phyloP scores from a whole-genome alignment of 2,329 filamentous ascomycete species.

The Cladorrhinum sp. region DNA sequence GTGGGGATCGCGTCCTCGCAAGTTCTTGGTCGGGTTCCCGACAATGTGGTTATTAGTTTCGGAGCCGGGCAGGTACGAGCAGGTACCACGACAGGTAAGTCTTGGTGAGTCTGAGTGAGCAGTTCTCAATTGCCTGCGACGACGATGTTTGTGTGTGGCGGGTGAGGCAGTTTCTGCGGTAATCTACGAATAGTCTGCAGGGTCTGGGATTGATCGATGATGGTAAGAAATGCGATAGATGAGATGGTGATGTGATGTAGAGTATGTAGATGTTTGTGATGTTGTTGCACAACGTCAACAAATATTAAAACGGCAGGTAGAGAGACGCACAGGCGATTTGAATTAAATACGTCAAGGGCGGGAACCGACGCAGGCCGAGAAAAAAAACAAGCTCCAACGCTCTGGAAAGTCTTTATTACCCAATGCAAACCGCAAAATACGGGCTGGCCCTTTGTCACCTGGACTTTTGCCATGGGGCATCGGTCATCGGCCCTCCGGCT shows the following conservation, averaged over 20 bases:
- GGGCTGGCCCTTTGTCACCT: slow-evolving; percentile 15
- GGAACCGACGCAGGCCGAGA: slow-evolving; percentile 17
- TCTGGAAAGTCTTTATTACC: slow-evolving; percentile 14
- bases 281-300: slow-evolving; percentile 15
- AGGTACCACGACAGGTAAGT: not conserved
- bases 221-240: not conserved
- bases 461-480: slow-evolving; percentile 3
- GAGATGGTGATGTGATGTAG: not conserved
- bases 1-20: not conserved
- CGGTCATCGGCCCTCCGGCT: slow-evolving; percentile 8
- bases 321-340: slow-evolving; percentile 2
- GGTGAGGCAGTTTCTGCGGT: not conserved
- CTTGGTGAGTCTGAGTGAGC: not conserved
- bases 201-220: not conserved
- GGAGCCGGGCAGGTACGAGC: not conserved
- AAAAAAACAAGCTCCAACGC: slow-evolving; percentile 10
- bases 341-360: slow-evolving; percentile 14
- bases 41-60: slow-evolving; percentile 7
- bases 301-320: slow-evolving; percentile 14
- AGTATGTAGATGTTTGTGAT: slow-evolving; percentile 7
- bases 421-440: not conserved
- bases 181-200: not conserved
- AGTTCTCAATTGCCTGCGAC: not conserved
- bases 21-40: slow-evolving; percentile 3
- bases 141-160: not conserved